Evolutionary conservation across 2,329 filamentous ascomycete genomes (phyloP), one percentile per base, ranked within the genome.

Genomic region (Colletotrichum navitas): DNA sequence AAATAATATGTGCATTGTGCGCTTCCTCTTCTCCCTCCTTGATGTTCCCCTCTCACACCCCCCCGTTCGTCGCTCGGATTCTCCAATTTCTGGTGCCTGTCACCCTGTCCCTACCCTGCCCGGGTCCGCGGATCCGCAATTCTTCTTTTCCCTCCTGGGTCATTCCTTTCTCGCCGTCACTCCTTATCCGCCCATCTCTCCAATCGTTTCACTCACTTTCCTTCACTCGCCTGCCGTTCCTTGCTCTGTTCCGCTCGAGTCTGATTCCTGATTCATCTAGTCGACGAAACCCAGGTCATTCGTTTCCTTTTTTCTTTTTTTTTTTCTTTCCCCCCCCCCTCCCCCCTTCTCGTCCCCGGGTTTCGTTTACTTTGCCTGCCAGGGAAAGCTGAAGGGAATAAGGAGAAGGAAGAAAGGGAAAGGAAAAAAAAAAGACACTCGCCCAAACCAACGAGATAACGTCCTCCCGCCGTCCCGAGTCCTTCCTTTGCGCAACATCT

Each of bases 81-180:
- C 67, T 66, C 67, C 51, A 71, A 65, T 66, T 24, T 70, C 66
- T 43, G 29, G 47, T 68, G 49, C 43, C 41, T 43, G 26, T 62
- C 16, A 29, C 63, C 68, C 58, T 62, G 49, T 63, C 29, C 11
- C 59, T 34, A 8, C n/a, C 41, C 45, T 29, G 39, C 29, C 36
- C 18, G 18, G 32, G 10, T 12, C 36, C 60, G 29, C 45, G 18
- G 47, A 45, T 63, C 66, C 65, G 34, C 51, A 11, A 66, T 68
- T 54, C 63, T 66, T 71, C 65, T 63, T 71, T 68, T 59, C 68
- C 43, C 43, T 71, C 56, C 67, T 51, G 55, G 68, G 67, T 39
- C 71, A 67, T 63, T 73, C 67, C 62, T 71, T 73, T 71, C 71
- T 63, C 68, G 58, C 63, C 49, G 51, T 68, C 58, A 41, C 64